Evolutionary conservation across 2,329 filamentous ascomycete genomes (phyloP), one percentile per base, ranked within the genome.

Genomic region (Coniochaeta ligniaria): DNA sequence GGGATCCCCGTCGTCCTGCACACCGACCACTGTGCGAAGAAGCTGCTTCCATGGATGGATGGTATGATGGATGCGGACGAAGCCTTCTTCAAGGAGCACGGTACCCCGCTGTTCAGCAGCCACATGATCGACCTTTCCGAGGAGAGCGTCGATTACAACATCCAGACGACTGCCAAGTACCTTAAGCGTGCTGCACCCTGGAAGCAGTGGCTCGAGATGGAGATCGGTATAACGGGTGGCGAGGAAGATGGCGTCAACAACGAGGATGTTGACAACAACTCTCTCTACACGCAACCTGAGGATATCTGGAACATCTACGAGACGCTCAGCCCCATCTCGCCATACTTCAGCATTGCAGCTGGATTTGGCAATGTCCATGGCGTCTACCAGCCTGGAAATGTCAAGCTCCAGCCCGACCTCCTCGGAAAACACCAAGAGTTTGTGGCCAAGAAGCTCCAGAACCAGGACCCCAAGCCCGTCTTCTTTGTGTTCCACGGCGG

Each of bases 401-500:
- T 98, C 79, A 91, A 91, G 80, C 89, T 99, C 66, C 92, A 96
- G 82, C 95, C 95, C 61, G 91, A 96, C 80, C 88, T 99, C 59
- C 90, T 99, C 70, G 85, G 86, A 78, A 97, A 98, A 89, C 95
- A 99, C 87, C 95, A 99, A 83, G 83, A 83, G 66, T 92, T 90
- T 78, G 91, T 97, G 76, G 86, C 91, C 78, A 86, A 94, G 78
- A 85, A 96, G 82, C 86, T 88, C 66, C 77, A 78, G 67, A 79
- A 84, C 71, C 80, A 83, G 69, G 85, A 90, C 67, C 84, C 90
- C 74, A 97, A 97, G 89, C 95, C 95, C 68, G 91, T 98, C 74
- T 98, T 93, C 87, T 92, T 99, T 72, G 95, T 99, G 76, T 99
- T 99, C 90, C 95, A 99, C 85, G 95, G 95, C 72, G 95, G 95